Percentiles rank a stretch among this genome's conserved stretches.
These are phyloP conservation scores for Penicillium sp. DNA, from an alignment of 2,329 filamentous ascomycete genomes.

Conservation along the genomic window DNA sequence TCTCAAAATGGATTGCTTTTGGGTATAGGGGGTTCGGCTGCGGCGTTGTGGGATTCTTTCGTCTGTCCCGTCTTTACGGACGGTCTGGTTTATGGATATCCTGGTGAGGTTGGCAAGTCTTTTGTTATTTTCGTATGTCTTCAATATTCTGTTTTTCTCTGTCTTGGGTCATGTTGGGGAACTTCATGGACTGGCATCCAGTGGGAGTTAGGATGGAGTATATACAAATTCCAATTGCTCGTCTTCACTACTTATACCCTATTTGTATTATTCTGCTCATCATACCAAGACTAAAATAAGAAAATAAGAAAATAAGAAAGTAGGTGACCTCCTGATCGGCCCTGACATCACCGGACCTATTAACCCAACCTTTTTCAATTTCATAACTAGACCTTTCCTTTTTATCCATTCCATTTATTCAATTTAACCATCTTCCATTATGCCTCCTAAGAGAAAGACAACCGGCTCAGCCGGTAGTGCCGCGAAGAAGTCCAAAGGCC, in stretches of 20 bases:
- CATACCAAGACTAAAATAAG: not conserved
- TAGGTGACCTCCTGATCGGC: not conserved
- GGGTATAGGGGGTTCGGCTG: not conserved
- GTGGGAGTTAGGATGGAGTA: not conserved
- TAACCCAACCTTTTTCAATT: not conserved
- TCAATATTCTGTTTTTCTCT: not conserved
- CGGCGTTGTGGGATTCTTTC: slow-evolving; percentile 3
- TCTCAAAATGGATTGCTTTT: slow-evolving; percentile 4
- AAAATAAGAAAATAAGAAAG: too few relatives aligned
- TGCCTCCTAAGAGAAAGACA: not conserved
- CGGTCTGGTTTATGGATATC: not conserved
- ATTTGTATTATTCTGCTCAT: not conserved
- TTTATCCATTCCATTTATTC: not conserved
- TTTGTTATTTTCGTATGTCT: not conserved
- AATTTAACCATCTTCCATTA: not conserved
- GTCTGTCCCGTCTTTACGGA: not conserved
- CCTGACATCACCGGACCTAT: not conserved
- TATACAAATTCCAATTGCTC: not conserved
- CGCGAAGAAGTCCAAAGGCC: not conserved
- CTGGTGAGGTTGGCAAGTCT: not conserved
- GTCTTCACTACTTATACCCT: not conserved
- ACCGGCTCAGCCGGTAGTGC: not conserved
- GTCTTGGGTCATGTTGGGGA: not conserved
- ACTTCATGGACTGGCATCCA: not conserved
- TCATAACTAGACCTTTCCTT: not conserved